Base-by-base conservation (phyloP, 148 eudicot species). In the Persicaria maculosa region DNA sequence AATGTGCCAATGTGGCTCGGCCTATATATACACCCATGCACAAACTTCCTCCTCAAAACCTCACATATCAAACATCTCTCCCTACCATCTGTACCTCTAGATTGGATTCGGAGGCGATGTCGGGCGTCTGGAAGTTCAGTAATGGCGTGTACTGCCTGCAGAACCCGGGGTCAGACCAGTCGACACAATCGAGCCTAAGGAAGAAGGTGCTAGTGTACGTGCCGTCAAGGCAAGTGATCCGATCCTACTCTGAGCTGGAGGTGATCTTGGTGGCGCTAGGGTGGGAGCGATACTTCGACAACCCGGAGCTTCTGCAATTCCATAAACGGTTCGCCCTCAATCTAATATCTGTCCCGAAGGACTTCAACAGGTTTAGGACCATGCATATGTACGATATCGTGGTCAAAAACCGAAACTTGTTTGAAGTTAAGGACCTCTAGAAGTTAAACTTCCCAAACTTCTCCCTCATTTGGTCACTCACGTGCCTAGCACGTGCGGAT, bases 371-470 rank as follows among this genome's bases (percentile, higher is more conserved):
- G 82, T 86, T 93, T 71, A 93, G 83, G 84, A 86, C 98, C 81
- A 84, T 91, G 85, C 98, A 93, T 68, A 93, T 93, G 98, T 93
- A 79, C 77, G 98, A 91, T 73, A 91, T 93, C 54, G 95, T 93
- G 47, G 97, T 93, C 57, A 93, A 93, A 78, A 93, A 91, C 71
- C 87, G 93, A 0, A 89, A 87, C 75, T 74, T 82, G 58, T 93
- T 93, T 79, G 95, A 91, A 83, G 98, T 91, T 50, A 82, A 91
- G 78, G 93, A 93, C 65, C 59, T 81, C 15, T 64, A 64, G 16
- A 4, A n/a, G 7, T 36, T 3, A 1, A 22, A 22, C 25, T 22
- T 22, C 25, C 25, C 25, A 22, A 22, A 22, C 25, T 22, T 22
- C 25, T 22, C 25, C 25, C 25, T 22, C 25, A 22, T 12, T 12